A percentile compares a stretch with the other conserved stretches of the same genome.
phyloP scores from a whole-genome alignment of 2,329 filamentous ascomycete species.

The Colletotrichum horii region DNA sequence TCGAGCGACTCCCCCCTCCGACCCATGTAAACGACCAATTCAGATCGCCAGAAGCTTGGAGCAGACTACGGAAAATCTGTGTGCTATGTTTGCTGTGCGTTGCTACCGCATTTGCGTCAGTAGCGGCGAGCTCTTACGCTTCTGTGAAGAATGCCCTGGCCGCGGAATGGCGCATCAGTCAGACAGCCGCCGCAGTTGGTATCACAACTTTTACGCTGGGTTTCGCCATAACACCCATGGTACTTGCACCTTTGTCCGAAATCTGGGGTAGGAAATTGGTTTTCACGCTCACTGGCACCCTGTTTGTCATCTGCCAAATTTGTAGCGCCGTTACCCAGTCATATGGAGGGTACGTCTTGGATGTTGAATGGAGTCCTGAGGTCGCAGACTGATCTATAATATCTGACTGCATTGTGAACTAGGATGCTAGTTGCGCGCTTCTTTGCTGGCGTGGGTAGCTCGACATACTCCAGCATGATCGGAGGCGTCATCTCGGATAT shows the following conservation, averaged over 20 bases:
- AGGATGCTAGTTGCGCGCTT: conserved; percentile 78
- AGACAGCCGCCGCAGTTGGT: conserved; percentile 41
- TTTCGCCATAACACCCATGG: conserved; percentile 85
- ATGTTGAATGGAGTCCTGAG: not conserved
- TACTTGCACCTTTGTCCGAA: conserved; percentile 85
- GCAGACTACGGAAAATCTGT: not conserved
- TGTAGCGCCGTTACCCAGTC: conserved; percentile 73
- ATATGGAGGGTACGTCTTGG: conserved; percentile 51
- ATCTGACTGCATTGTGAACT: not conserved
- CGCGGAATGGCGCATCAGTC: not conserved
- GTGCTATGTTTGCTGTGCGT: not conserved
- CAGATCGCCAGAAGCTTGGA: not conserved
- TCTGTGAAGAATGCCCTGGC: not conserved
- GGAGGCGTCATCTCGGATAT: conserved; percentile 89
- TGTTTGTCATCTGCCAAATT: conserved; percentile 74
- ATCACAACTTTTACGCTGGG: conserved; percentile 84
- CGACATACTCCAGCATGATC: conserved; percentile 84
- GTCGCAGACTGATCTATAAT: not conserved
- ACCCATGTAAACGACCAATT: not conserved
- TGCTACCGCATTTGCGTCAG: not conserved
- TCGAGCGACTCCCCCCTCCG: not conserved
- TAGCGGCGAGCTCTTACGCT: not conserved
- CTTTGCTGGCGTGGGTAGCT: conserved; percentile 75
- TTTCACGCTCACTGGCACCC: conserved; percentile 74
- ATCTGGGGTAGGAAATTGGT: conserved; percentile 86